phyloP scores from a whole-genome alignment of 108 stramenopile genomes.

The Pseudonitzschia pungens region DNA sequence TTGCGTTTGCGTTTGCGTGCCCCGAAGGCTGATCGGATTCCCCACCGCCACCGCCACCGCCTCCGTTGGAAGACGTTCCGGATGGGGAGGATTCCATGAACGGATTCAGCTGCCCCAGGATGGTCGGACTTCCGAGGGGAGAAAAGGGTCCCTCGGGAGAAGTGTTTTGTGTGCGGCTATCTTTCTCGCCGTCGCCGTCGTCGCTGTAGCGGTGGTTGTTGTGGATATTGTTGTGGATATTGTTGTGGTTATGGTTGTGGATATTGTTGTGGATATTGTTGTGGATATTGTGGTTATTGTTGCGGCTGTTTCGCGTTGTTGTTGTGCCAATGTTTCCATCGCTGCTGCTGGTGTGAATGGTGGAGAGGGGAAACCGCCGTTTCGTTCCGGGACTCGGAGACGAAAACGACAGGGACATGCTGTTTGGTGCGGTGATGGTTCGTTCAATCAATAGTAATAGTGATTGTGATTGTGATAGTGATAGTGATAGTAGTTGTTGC shows the following conservation, averaged over 20 bases:
- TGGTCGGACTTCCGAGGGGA: conserved; percentile 7
- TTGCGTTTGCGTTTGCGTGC: too few species aligned
- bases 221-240: too few species aligned
- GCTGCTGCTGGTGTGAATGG: neutral
- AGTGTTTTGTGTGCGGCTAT: too few species aligned
- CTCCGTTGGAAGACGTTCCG: neutral
- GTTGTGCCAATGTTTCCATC: neutral
- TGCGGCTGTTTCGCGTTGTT: too few species aligned
- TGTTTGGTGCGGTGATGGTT: neutral
- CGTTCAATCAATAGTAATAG: too few species aligned
- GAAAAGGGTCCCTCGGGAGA: neutral
- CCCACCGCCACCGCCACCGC: too few species aligned
- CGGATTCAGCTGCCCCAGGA: conserved; percentile 11
- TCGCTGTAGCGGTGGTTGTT: neutral
- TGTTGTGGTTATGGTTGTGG: neutral
- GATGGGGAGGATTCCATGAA: neutral
- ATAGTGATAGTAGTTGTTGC: too few species aligned
- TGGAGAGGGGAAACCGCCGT: neutral
- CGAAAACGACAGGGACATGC: conserved; percentile 5
- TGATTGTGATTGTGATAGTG: too few species aligned
- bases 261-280: neutral
- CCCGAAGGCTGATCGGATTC: too few species aligned
- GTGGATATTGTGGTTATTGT: neutral
- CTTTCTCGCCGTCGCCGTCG: too few species aligned
- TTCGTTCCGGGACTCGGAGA: neutral